Evolutionary conservation across 202 grass and related monocot genomes (phyloP).

Genomic region (Carex arenaria): DNA sequence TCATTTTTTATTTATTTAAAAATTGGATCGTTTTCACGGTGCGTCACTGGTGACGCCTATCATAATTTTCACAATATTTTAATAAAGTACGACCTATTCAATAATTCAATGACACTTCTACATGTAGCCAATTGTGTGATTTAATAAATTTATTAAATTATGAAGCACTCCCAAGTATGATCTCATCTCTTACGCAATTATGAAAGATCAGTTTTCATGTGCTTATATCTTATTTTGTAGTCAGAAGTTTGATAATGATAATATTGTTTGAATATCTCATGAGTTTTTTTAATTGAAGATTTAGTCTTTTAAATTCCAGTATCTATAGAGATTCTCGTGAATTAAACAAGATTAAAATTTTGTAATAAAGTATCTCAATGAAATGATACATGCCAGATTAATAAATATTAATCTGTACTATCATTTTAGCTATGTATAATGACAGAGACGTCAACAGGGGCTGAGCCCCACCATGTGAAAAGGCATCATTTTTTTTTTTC

Average conservation of each 20-base stretch:
- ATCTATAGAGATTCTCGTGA: neutral
- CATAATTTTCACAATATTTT: neutral
- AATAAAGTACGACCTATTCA: neutral
- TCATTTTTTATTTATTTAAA: neutral
- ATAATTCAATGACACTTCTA: neutral
- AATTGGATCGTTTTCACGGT: neutral
- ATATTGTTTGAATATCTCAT: no score
- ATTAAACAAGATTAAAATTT: neutral
- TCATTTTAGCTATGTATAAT: neutral
- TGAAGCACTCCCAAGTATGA: neutral
- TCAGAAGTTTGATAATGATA: no score
- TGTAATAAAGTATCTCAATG: neutral
- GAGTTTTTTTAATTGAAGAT: no score
- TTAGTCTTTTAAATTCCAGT: no score
- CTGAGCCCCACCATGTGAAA: neutral
- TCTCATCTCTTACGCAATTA: neutral
- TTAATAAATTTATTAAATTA: neutral
- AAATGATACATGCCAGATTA: neutral
- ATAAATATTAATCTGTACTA: neutral
- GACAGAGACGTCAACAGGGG: neutral
- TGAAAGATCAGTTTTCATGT: neutral
- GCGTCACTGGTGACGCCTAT: neutral
- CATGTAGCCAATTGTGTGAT: neutral
- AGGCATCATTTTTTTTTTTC: neutral
- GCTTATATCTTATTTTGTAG: neutral